Evolutionary conservation across 345 rosid genomes (phyloP).

Genomic region (Syzygium grande): DNA sequence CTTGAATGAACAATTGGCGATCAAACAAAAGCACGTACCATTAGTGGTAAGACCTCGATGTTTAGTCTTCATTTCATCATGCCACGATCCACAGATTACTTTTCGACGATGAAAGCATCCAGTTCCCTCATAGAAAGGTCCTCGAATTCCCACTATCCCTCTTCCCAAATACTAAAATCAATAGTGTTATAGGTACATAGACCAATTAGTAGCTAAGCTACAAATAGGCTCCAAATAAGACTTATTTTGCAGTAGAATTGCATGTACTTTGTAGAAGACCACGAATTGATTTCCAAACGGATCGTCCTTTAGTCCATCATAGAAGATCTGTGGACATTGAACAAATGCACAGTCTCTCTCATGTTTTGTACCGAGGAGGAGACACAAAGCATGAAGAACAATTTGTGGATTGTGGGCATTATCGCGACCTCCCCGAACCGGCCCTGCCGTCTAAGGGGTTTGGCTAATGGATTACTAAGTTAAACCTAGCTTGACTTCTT

Average conservation of each 20-base stretch:
- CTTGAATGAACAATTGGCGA: not conserved
- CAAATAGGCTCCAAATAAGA: not conserved
- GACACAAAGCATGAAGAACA: slow-evolving; percentile 43
- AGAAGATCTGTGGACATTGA: slow-evolving; percentile 42
- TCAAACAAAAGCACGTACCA: not conserved
- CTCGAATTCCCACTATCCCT: slow-evolving; percentile 55
- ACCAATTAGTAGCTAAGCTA: not conserved
- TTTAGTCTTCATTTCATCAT: slow-evolving; percentile 12
- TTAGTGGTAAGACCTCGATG: not conserved
- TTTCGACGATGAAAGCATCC: slow-evolving; percentile 56
- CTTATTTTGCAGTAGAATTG: not conserved
- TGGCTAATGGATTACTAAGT: too few species aligned
- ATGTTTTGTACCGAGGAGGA: slow-evolving; percentile 12
- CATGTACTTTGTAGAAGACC: slow-evolving; percentile 11
- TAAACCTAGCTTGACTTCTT: too few species aligned
- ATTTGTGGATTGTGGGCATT: slow-evolving; percentile 41
- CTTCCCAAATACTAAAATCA: slow-evolving; percentile 11
- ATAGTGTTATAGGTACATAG: not conserved
- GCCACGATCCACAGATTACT: slow-evolving; percentile 46
- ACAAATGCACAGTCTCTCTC: slow-evolving; percentile 31
- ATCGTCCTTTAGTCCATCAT: slow-evolving; percentile 24
- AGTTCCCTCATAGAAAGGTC: slow-evolving; percentile 38
- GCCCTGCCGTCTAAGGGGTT: too few species aligned
- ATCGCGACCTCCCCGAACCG: too few species aligned
- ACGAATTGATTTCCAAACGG: slow-evolving; percentile 24